These are phyloP conservation scores for Aspergillus sp. DNA, from an alignment of 2,329 filamentous ascomycete genomes.

Conservation along the genomic window DNA sequence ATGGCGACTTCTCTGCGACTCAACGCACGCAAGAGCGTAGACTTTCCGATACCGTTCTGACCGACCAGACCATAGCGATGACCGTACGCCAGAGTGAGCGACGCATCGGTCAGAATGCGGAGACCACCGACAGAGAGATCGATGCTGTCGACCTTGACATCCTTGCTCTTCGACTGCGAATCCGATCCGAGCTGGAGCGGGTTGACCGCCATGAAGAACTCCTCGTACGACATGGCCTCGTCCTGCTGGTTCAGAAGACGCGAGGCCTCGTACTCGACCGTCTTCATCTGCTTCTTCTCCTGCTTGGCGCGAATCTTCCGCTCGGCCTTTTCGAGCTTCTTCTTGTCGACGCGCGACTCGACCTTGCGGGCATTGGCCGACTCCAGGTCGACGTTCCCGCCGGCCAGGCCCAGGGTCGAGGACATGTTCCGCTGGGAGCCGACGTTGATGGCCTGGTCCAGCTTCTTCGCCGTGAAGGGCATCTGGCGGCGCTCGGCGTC, in stretches of 20 bases:
- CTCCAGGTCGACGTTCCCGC: constrained; percentile 84
- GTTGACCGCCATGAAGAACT: constrained; percentile 99
- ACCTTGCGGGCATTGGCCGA: constrained; percentile 91
- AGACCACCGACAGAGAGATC: constrained; percentile 89
- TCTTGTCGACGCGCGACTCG: constrained; percentile 94
- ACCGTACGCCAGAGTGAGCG: constrained; percentile 84
- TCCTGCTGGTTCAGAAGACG: constrained; percentile 80
- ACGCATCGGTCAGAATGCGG: constrained; percentile 88
- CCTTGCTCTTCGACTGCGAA: constrained; percentile 83
- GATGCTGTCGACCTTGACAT: constrained; percentile 95
- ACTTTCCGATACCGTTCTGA: constrained; percentile 98
- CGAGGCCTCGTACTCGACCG: constrained; percentile 95
- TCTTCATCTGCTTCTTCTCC: constrained; percentile 98
- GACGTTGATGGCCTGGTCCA: constrained; percentile 94
- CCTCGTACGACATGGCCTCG: constrained; percentile 88
- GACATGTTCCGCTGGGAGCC: constrained; percentile 94
- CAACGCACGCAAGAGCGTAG: constrained; percentile 87
- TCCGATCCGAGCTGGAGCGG: constrained; percentile 80
- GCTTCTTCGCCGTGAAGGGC: constrained; percentile 74
- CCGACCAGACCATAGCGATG: constrained; percentile 95
- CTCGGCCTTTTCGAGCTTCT: constrained; percentile 99
- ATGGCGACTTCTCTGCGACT: constrained; percentile 92
- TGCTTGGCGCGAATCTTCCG: constrained; percentile 97
- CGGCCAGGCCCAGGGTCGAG: constrained; percentile 84
- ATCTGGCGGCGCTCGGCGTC: constrained; percentile 67